Evolutionary conservation across 345 rosid genomes (phyloP).

Genomic region (Moricandia arvensis): DNA sequence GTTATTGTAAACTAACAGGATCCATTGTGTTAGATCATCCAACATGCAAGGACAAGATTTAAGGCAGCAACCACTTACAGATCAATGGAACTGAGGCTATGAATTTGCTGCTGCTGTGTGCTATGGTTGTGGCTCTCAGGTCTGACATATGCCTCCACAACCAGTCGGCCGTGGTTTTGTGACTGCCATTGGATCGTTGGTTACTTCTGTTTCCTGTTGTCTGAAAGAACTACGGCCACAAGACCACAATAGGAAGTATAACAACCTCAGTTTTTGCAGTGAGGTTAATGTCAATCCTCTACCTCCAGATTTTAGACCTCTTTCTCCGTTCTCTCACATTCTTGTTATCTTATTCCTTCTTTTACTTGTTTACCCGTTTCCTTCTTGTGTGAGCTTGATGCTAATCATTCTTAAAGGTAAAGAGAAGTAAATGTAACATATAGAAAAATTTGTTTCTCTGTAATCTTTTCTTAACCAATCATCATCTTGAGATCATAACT

Average conservation of each 20-base stretch:
- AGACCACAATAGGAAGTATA: neutral
- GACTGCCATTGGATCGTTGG: neutral
- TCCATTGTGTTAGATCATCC: neutral
- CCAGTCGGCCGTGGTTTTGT: neutral
- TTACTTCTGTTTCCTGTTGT: neutral
- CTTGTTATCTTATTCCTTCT: neutral
- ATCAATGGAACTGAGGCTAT: slow-evolving; percentile 43
- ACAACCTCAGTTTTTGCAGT: neutral
- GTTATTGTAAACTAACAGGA: slow-evolving; percentile 9
- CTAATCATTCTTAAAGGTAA: neutral
- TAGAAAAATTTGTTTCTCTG: neutral
- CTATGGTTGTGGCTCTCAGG: neutral
- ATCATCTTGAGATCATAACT: slow-evolving; percentile 18
- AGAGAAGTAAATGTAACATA: neutral
- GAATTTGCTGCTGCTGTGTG: neutral
- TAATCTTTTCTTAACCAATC: neutral
- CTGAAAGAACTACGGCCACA: neutral
- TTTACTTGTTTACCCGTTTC: neutral
- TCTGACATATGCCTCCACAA: neutral
- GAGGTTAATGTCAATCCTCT: neutral
- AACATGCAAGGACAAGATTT: slow-evolving; percentile 7
- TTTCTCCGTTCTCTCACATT: neutral
- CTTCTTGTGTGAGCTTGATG: neutral
- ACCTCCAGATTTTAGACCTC: neutral
- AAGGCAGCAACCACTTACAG: neutral